Base-by-base conservation (phyloP, 139 green algal species). In the Asterochloris erici region DNA sequence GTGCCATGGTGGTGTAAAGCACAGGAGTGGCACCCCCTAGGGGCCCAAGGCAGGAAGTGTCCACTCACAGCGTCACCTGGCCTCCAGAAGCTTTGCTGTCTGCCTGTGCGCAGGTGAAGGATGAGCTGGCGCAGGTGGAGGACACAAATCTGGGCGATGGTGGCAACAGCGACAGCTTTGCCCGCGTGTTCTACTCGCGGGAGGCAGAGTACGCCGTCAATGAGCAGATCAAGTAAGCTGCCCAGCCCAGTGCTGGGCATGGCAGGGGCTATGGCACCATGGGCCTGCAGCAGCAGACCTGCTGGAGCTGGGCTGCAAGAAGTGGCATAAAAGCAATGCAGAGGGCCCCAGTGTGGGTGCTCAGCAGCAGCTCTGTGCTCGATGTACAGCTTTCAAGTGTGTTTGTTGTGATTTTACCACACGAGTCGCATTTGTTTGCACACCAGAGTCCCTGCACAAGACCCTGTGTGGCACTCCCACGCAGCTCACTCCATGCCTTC, bases 171-270 rank as follows among this genome's bases (percentile, higher is more conserved):
- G 79, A 92, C 27, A 97, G 93, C 14, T 93, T 97, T 70, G 95
- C 92, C 0, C 89, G 96, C 10, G 88, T 93, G 21, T 89, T 92
- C 74, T 99, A 94, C 85, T 75, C 90, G 68, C 71, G 86, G 0
- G 93, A 95, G 24, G 93, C 87, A 76, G 95, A 98, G 87, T 92
- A 93, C 2, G 96, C 93, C 13, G 89, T 99, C 74, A 99, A 99
- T 86, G 95, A 98, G 88, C 96, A 99, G 84, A 98, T 98, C 91
- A 99, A 98, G 94, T 98, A 79, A 89, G 93, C 47, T 64, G 1
- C 14, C 15, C 68, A 74, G 17, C 19, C 26, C 77, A 62, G 62
- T 13, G 38, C 38, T 54, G 38, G 38, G 19, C 23, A 47, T 38
- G 11, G 21, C 21, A 26, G 75, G 14, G 12, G 24, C 0, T 68